Base-by-base conservation (phyloP, 805 yeast species). In the Metschnikowia anglica region DNA sequence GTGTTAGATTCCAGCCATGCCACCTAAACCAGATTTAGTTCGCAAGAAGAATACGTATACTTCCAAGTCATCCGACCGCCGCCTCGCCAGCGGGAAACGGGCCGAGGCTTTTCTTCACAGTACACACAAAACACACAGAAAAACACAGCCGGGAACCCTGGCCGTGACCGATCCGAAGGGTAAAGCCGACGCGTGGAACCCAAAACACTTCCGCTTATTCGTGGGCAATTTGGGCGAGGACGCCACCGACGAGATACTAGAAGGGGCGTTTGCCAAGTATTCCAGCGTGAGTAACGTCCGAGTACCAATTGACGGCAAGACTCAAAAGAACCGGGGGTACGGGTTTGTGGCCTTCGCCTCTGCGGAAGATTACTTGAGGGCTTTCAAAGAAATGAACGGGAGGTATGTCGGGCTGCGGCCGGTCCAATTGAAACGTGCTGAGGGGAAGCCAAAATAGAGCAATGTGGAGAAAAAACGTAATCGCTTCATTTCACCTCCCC, bases 341-440 rank as follows among this genome's bases (percentile, higher is more conserved):
- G 95, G 89, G 6, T 86, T 85, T 60, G 83, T 85, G 11, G 79
- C 87, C 5, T 85, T 86, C 59, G 67, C 65, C 2, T 74, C 73
- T 46, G 62, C 90, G 0, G 78, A 80, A 16, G 91, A 85, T 55
- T 85, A 83, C 53, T 66, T 85, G 41, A 63, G 68, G 39, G 88
- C 90, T 2, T 85, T 82, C 62, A 81, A 79, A 56, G 87, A 82
- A 53, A 76, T 84, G 81, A 82, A 85, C 56, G 87, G 88, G 19
- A 83, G 83, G 55, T 84, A 82, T 52, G 73, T 86, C 36, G 95
- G 93, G 1, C 77, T 72, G 52, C 82, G 82, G 53, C 93, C 93
- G 0, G 79, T 85, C 20, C 81, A 76, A 44, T 62, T 85, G 58
- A 81, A 82, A 58, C 68, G 81, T 46, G 90, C 91, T 0, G 79